Evolutionary conservation across 108 stramenopile species (phyloP).

Genomic region (Skeletonema marinoi): DNA sequence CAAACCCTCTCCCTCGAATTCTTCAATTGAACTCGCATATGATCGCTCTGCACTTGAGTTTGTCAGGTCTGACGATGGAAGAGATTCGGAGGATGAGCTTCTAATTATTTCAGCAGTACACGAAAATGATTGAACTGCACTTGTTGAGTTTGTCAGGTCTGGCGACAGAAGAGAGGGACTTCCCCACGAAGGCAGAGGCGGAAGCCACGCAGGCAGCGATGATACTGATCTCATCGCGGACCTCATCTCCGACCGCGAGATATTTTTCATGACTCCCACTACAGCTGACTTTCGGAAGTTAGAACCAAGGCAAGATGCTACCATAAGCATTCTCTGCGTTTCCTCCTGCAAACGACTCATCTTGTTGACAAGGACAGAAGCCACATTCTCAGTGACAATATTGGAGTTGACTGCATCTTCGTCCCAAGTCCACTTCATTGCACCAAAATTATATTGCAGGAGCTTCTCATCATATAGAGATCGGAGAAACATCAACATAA

Average conservation of each 20-base stretch:
- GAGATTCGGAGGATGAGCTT: no score
- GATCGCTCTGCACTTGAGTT: neutral
- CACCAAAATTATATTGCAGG: no score
- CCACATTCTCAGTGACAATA: no score
- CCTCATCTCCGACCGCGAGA: neutral
- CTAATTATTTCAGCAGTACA: no score
- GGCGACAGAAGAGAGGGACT: no score
- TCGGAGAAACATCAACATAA: no score
- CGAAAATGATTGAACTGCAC: neutral
- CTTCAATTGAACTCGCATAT: no score
- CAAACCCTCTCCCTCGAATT: no score
- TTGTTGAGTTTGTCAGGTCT: neutral
- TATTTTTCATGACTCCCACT: neutral
- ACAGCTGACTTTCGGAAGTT: neutral
- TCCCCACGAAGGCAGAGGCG: neutral
- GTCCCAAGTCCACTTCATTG: no score
- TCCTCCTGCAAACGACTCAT: neutral
- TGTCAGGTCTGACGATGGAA: neutral
- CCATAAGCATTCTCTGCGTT: neutral
- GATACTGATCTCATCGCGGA: neutral
- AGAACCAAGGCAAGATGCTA: neutral
- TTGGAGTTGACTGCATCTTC: no score
- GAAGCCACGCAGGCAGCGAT: neutral
- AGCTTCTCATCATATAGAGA: no score
- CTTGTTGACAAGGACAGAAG: slow-evolving; percentile 1